Evolutionary conservation across 306 rosid species (phyloP).

Genomic region (Sindora glabra): DNA sequence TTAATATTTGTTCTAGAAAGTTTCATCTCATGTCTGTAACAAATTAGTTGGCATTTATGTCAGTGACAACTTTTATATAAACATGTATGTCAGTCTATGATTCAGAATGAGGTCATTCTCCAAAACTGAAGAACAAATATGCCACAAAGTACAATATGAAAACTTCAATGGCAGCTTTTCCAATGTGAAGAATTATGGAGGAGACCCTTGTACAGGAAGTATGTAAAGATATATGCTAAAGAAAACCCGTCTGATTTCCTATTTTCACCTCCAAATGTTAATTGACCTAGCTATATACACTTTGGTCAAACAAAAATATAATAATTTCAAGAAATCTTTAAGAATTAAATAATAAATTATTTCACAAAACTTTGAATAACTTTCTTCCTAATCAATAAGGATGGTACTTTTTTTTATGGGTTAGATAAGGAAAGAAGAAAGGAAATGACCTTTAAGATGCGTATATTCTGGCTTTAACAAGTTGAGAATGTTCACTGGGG

Average conservation of each 20-base stretch:
- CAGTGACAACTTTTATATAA: too few relatives aligned
- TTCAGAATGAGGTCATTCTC: slow-evolving; percentile 23
- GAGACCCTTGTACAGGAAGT: neutral
- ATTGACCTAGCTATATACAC: too few relatives aligned
- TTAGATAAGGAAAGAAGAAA: neutral
- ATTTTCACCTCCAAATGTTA: neutral
- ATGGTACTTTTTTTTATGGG: neutral
- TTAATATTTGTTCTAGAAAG: slow-evolving; percentile 7
- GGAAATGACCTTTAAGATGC: neutral
- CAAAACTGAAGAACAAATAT: neutral
- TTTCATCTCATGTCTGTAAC: neutral
- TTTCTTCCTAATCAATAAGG: too few relatives aligned
- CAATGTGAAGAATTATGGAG: neutral
- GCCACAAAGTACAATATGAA: neutral
- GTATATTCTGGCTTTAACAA: slow-evolving; percentile 20
- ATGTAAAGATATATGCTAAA: too few relatives aligned
- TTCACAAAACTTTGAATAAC: too few relatives aligned
- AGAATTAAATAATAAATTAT: too few relatives aligned
- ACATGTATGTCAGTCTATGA: slow-evolving; percentile 4
- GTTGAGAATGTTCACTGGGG: neutral
- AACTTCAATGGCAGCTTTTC: slow-evolving; percentile 4
- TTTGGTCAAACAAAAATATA: neutral
- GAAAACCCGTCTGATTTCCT: too few relatives aligned
- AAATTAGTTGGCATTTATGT: slow-evolving; percentile 13
- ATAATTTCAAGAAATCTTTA: too few relatives aligned